phyloP scores from a whole-genome alignment of 805 yeast genomes.

The Lipomyces anomalus region DNA sequence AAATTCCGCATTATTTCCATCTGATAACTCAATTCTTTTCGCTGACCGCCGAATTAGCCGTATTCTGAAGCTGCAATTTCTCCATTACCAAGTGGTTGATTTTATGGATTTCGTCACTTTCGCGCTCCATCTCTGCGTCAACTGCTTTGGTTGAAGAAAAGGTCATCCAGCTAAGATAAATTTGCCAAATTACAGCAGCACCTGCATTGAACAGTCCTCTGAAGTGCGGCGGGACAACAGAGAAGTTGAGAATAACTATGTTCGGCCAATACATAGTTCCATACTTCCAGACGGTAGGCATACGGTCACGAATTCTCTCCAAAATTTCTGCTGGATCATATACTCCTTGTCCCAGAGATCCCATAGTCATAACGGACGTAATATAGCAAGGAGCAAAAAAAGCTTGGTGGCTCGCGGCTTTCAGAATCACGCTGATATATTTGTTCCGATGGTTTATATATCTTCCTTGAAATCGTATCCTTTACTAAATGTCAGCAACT shows the following conservation, averaged over 20 bases:
- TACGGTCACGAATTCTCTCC: slow-evolving; percentile 9
- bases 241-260: slow-evolving; percentile 18
- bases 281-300: slow-evolving; percentile 22
- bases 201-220: slow-evolving; percentile 21
- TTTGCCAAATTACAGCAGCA: slow-evolving; percentile 21
- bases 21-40: too few relatives aligned
- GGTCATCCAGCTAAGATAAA: slow-evolving; percentile 19
- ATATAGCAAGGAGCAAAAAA: slow-evolving; percentile 21
- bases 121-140: slow-evolving; percentile 12
- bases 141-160: slow-evolving; percentile 11
- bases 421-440: slow-evolving; percentile 12
- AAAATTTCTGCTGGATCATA: slow-evolving; percentile 5
- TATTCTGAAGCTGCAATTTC: too few relatives aligned
- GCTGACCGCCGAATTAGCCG: too few relatives aligned
- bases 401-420: slow-evolving; percentile 14
- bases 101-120: too few relatives aligned
- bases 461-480: too few relatives aligned
- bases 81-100: too few relatives aligned
- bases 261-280: slow-evolving; percentile 25
- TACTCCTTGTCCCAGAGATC: slow-evolving; percentile 17
- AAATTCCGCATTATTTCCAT: too few relatives aligned
- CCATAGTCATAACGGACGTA: slow-evolving; percentile 16
- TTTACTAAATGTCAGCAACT: too few relatives aligned
- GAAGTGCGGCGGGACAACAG: slow-evolving; percentile 22
- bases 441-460: slow-evolving; percentile 17